Base-by-base conservation (phyloP, 768 basidiomycete species). In the Pholiota molesta region DNA sequence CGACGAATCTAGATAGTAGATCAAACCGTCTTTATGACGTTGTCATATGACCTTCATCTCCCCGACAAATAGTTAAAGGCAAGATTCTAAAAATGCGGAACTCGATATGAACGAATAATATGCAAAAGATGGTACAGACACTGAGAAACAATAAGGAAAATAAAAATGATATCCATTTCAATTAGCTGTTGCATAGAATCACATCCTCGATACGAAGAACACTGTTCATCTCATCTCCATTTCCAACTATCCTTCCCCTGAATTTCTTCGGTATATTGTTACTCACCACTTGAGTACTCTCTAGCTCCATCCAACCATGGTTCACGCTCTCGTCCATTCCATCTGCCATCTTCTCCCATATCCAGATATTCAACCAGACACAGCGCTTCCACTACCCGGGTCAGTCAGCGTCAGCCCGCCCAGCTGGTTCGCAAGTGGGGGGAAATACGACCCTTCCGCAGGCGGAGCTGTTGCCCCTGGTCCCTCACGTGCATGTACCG, bases 381-480 rank as follows among this genome's bases (percentile, higher is more conserved):
- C 23, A 47, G 57, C 57, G 21, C 57, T 59, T 17, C 49, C 49
- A 33, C 33, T 59, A 14, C 57, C 57, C n/a, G 57, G 57, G 45
- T 52, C 47, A 52, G 57, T 59, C 47, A 59, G 14, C 21, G 57
- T 35, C 19, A 59, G n/a, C 7, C 57, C 57, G 13, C 47, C 33
- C 7, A 44, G 40, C 33, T 56, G 54, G 17, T 39, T 45, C 21
- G 57, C 58, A 49, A 49, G 47, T 19, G 47, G 55, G 5, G 61
- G 55, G 49, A 55, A 62, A 44, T 56, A 56, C 55, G 55, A 62
- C n/a, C 29, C 52, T 26, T 60, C 59, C 9, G 10, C 57, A 33
- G 16, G 33, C 14, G 39, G 19, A 10, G 39, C 40, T 14, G 45
- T 28, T 4, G 28, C 42, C 33, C 23, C 42, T 23, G 39, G 52